Conservation (phyloP, 2,329 filamentous ascomycete species). For the Colletotrichum limetticola region DNA sequence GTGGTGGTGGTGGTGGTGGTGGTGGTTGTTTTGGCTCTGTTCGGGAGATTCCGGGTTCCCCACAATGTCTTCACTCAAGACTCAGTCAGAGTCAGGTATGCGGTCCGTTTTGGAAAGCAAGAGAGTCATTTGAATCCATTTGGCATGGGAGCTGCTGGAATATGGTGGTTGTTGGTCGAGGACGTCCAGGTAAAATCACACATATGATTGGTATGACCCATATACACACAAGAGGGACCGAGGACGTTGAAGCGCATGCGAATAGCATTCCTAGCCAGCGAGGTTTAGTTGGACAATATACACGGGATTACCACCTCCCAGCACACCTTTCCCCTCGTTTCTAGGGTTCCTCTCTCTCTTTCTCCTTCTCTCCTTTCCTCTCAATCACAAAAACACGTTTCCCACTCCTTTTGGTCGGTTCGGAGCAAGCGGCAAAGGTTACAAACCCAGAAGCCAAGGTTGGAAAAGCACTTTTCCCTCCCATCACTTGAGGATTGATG, state of each 20-base stretch:
- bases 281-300: constrained; percentile 47
- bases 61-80: not conserved
- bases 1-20: too few relatives aligned
- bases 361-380: not conserved
- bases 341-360: not conserved
- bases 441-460: not conserved
- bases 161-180: not conserved
- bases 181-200: not conserved
- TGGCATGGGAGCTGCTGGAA: not conserved
- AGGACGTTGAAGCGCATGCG: constrained; percentile 12
- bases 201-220: not conserved
- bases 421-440: constrained; percentile 20
- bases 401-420: constrained; percentile 22
- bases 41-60: not conserved
- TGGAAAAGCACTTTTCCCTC: constrained; percentile 31
- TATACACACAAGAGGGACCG: not conserved
- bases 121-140: not conserved
- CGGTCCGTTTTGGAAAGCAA: too few relatives aligned
- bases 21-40: not conserved
- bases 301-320: constrained; percentile 46
- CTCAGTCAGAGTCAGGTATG: not conserved
- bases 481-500: not conserved
- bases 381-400: constrained; percentile 10
- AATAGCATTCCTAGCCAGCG: constrained; percentile 33
- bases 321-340: constrained; percentile 33